Percentiles rank a stretch among this genome's conserved stretches.
Evolutionary conservation across 768 basidiomycete genomes (phyloP).

Genomic region (Polyporus arcularius): DNA sequence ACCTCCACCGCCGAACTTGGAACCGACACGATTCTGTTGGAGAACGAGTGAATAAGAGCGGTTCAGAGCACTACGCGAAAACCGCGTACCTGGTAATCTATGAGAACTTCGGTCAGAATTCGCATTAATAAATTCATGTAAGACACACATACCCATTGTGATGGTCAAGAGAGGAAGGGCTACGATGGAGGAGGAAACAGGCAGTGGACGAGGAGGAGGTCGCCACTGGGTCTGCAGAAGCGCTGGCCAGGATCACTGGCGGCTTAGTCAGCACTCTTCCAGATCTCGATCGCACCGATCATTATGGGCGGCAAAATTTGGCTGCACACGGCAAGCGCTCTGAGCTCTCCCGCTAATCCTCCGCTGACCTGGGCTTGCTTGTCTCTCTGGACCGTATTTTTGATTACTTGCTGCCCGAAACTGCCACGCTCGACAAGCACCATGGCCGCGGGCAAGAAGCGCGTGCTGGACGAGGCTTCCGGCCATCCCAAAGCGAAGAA

Average conservation of each 20-base stretch:
- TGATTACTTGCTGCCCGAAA: neutral
- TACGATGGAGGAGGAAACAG: neutral
- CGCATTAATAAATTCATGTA: neutral
- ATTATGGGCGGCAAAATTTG: slow-evolving; percentile 23
- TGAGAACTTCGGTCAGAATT: neutral
- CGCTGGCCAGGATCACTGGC: neutral
- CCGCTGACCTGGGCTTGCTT: neutral
- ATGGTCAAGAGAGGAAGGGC: neutral
- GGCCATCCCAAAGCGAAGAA: slow-evolving; percentile 60
- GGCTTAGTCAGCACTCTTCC: slow-evolving; percentile 15
- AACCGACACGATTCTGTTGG: slow-evolving; percentile 88
- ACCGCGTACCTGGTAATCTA: slow-evolving; percentile 70
- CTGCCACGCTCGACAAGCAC: neutral
- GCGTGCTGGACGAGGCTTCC: slow-evolving; percentile 54
- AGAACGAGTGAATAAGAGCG: slow-evolving; percentile 11
- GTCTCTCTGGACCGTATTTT: neutral
- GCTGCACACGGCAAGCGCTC: slow-evolving; percentile 1
- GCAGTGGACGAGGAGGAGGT: slow-evolving; percentile 3
- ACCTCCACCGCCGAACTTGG: slow-evolving; percentile 95
- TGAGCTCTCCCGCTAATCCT: neutral
- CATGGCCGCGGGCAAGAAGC: slow-evolving; percentile 58
- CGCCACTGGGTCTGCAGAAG: neutral
- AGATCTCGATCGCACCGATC: slow-evolving; percentile 16
- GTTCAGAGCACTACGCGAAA: neutral
- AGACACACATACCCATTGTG: slow-evolving; percentile 14